Conservation (phyloP, 75 land plant species). For the Pinus albicaulis region DNA sequence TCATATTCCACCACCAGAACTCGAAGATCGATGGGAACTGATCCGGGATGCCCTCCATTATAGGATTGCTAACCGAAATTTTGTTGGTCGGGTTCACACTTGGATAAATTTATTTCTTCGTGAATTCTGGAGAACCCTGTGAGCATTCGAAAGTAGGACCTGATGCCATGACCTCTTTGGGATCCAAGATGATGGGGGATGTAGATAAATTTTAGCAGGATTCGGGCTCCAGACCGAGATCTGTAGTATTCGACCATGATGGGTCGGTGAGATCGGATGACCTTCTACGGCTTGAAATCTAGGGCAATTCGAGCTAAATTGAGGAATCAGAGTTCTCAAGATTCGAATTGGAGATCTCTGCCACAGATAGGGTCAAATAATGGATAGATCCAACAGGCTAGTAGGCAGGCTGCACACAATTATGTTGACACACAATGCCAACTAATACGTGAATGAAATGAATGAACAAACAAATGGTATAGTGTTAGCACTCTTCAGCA, state of each 20-base stretch:
- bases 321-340: neutral
- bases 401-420: neutral
- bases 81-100: neutral
- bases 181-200: conserved; percentile 1
- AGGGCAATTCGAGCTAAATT: neutral
- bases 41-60: conserved; percentile 17
- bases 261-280: neutral
- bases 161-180: neutral
- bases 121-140: neutral
- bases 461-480: neutral
- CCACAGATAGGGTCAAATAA: neutral
- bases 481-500: no score
- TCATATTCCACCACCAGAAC: conserved; percentile 87
- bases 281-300: neutral
- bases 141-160: neutral
- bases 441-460: no score
- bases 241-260: no score
- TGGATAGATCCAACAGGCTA: neutral
- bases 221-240: no score
- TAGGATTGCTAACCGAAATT: neutral
- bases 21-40: conserved; percentile 68
- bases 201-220: no score
- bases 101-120: conserved; percentile 1
- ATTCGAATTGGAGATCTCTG: neutral
- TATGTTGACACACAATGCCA: conserved; percentile 1